Evolutionary conservation across 352 stramenopile genomes (phyloP).

Genomic region (Phytopythium chamaehyphon): DNA sequence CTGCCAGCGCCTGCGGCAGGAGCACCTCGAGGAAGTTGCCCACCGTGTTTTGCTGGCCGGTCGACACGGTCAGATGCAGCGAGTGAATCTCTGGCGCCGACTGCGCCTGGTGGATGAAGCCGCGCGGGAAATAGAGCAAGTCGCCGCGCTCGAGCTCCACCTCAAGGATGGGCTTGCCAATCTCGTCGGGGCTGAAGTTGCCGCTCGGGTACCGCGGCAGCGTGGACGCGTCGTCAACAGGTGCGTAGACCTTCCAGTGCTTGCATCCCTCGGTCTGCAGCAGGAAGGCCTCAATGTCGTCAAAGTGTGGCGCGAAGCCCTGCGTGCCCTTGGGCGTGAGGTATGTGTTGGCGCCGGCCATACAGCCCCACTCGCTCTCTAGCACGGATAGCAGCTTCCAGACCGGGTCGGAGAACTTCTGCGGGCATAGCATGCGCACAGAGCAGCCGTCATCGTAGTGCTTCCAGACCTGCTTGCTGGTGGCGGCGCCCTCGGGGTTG

Average conservation of each 20-base stretch:
- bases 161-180: conserved; percentile 76
- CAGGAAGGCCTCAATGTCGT: conserved; percentile 96
- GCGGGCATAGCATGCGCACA: conserved; percentile 90
- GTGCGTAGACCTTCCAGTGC: conserved; percentile 90
- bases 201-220: conserved; percentile 65
- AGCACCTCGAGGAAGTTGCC: conserved; percentile 72
- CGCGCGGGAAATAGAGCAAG: conserved; percentile 89
- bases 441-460: conserved; percentile 87
- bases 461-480: conserved; percentile 69
- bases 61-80: conserved; percentile 89
- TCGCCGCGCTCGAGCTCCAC: conserved; percentile 81
- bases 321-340: conserved; percentile 90
- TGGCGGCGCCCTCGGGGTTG: conserved; percentile 53
- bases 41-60: conserved; percentile 81
- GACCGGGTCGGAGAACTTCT: conserved; percentile 86
- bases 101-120: conserved; percentile 86
- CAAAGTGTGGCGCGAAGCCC: conserved; percentile 97
- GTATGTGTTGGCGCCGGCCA: conserved; percentile 94
- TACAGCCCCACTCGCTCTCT: conserved; percentile 92
- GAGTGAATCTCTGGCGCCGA: conserved; percentile 59
- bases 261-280: conserved; percentile 92
- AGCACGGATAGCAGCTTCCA: conserved; percentile 92
- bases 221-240: conserved; percentile 43
- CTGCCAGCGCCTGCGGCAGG: conserved; percentile 51
- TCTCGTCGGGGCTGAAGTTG: conserved; percentile 73